Conservation (phyloP, 345 rosid species). For the Eucalyptus marginata region DNA sequence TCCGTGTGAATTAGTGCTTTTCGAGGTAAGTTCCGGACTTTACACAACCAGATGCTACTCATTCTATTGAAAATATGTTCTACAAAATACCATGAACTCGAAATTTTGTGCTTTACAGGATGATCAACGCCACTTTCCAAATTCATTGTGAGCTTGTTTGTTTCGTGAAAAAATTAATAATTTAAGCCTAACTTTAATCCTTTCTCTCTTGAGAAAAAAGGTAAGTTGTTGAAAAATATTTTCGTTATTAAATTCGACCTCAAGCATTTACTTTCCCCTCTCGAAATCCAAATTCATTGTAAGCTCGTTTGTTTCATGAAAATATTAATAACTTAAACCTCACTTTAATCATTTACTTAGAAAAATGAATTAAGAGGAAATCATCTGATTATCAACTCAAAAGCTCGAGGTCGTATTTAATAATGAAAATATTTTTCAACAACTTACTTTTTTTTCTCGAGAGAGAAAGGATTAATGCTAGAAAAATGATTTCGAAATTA, state of each 20-base stretch:
- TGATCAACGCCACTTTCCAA: no score
- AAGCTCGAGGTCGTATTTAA: neutral
- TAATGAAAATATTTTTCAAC: neutral
- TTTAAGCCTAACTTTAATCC: neutral
- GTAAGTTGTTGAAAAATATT: no score
- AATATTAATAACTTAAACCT: neutral
- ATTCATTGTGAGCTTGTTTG: neutral
- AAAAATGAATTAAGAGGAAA: neutral
- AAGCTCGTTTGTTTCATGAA: no score
- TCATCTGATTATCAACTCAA: accelerated
- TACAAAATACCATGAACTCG: no score
- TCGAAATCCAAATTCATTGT: no score
- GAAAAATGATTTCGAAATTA: neutral
- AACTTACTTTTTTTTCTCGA: neutral
- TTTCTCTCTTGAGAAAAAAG: neutral
- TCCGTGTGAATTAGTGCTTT: no score
- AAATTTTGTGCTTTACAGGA: neutral
- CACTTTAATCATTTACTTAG: neutral
- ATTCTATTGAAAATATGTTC: no score
- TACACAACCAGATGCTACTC: no score
- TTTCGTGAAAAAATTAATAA: neutral
- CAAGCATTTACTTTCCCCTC: no score
- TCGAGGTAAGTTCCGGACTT: no score
- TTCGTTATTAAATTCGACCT: no score
- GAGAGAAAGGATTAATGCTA: neutral